phyloP scores from a whole-genome alignment of 2,329 filamentous ascomycete genomes.

The Blastomyces parvus region DNA sequence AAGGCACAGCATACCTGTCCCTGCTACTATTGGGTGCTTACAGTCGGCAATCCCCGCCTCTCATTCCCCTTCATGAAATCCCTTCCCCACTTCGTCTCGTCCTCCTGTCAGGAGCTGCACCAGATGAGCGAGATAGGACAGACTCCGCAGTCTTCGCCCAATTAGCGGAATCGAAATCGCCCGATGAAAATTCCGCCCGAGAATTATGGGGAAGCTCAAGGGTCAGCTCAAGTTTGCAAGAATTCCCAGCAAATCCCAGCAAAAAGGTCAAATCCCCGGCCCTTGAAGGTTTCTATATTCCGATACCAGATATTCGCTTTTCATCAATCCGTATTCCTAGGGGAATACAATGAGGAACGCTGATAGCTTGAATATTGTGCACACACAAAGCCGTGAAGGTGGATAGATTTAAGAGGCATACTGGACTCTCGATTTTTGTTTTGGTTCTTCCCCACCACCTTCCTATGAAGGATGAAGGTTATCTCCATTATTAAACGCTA shows the following conservation, averaged over 20 bases:
- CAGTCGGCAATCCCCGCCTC: slow-evolving; percentile 1
- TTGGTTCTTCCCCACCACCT: too few species aligned
- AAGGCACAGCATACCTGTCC: background rate
- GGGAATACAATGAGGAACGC: too few species aligned
- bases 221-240: background rate
- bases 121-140: background rate
- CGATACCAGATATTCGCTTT: background rate
- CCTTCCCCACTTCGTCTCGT: background rate
- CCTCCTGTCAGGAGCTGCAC: background rate
- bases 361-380: too few species aligned
- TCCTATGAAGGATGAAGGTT: background rate
- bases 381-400: too few species aligned
- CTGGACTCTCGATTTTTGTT: too few species aligned
- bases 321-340: background rate
- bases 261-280: background rate
- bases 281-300: background rate
- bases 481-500: background rate
- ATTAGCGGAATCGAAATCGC: background rate
- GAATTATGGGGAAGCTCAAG: background rate
- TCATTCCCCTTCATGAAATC: background rate
- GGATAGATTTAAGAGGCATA: too few species aligned
- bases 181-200: background rate
- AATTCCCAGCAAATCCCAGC: background rate
- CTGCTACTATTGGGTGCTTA: slow-evolving; percentile 1
- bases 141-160: background rate